Percentiles rank a stretch among this genome's conserved stretches.
These are phyloP conservation scores for Penicillium argentinense DNA, from an alignment of 495 filamentous ascomycete species.

Conservation along the genomic window DNA sequence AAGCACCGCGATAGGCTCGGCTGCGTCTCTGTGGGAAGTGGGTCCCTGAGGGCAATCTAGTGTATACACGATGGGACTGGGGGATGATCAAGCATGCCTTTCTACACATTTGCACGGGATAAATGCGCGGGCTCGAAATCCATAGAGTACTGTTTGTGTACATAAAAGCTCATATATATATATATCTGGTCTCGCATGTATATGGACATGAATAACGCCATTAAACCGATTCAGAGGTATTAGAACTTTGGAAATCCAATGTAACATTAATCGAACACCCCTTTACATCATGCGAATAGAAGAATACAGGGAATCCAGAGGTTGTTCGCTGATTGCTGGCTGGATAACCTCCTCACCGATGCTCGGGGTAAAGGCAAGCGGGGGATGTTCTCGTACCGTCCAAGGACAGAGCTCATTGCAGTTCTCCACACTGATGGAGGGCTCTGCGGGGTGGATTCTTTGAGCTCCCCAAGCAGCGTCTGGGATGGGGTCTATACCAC, in stretches of 20 bases:
- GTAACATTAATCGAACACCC: no score
- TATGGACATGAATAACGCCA: not conserved
- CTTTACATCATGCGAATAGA: slow-evolving; percentile 41
- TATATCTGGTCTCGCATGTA: not conserved
- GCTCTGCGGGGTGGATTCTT: slow-evolving; percentile 44
- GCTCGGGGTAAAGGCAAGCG: slow-evolving; percentile 33
- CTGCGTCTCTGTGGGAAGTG: no score
- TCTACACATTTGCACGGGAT: no score
- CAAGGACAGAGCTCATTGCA: slow-evolving; percentile 47
- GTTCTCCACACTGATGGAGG: slow-evolving; percentile 36
- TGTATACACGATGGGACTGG: no score
- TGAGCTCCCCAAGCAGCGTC: slow-evolving; percentile 38
- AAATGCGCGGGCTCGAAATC: no score
- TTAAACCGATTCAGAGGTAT: no score
- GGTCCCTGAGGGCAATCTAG: no score
- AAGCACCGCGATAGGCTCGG: slow-evolving; percentile 13
- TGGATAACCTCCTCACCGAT: slow-evolving; percentile 39
- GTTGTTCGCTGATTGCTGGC: slow-evolving; percentile 36
- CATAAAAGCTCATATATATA: no score
- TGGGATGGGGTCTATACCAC: slow-evolving; percentile 26
- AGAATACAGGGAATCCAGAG: slow-evolving; percentile 38
- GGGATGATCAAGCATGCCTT: no score
- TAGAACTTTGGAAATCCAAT: no score
- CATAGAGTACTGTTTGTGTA: no score
- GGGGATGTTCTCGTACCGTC: slow-evolving; percentile 45